phyloP scores from a whole-genome alignment of 2,329 filamentous ascomycete species.

The Aspergillus quadrilineatus region DNA sequence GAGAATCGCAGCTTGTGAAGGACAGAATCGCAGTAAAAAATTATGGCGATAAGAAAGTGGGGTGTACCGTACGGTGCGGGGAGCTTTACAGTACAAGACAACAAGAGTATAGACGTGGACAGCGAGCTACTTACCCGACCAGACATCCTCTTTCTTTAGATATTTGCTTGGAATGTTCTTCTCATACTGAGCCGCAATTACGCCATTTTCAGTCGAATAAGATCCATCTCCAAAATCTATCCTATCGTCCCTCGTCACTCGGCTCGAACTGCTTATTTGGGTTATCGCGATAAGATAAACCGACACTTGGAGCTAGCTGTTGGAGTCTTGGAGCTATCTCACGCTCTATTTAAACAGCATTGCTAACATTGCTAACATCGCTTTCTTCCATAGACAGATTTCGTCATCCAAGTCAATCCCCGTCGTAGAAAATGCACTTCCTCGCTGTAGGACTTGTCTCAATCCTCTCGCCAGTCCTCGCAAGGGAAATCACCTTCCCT shows the following conservation, averaged over 20 bases:
- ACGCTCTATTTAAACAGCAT: background rate
- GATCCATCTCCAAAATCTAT: background rate
- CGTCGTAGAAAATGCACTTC: background rate
- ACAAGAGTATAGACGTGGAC: background rate
- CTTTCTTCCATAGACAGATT: no score
- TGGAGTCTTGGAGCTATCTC: background rate
- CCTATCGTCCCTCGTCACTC: slow-evolving; percentile 33
- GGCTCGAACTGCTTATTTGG: slow-evolving; percentile 10
- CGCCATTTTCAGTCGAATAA: slow-evolving; percentile 6
- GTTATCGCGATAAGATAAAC: background rate
- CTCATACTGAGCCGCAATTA: slow-evolving; percentile 4
- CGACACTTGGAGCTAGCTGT: no score
- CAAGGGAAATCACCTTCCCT: slow-evolving; percentile 31
- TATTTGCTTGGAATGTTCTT: background rate
- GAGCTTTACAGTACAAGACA: background rate
- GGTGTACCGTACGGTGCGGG: slow-evolving; percentile 1
- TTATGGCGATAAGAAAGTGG: slow-evolving; percentile 6
- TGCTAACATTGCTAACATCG: background rate
- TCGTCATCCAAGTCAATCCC: no score
- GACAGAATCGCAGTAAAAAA: background rate
- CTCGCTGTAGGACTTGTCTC: background rate
- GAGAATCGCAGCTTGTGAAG: background rate
- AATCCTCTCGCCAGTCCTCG: slow-evolving; percentile 1
- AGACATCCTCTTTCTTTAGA: background rate
- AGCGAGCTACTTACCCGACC: background rate